Evolutionary conservation across 768 basidiomycete species (phyloP), one percentile per base, ranked within the genome.

Genomic region (Mycena amicta): DNA sequence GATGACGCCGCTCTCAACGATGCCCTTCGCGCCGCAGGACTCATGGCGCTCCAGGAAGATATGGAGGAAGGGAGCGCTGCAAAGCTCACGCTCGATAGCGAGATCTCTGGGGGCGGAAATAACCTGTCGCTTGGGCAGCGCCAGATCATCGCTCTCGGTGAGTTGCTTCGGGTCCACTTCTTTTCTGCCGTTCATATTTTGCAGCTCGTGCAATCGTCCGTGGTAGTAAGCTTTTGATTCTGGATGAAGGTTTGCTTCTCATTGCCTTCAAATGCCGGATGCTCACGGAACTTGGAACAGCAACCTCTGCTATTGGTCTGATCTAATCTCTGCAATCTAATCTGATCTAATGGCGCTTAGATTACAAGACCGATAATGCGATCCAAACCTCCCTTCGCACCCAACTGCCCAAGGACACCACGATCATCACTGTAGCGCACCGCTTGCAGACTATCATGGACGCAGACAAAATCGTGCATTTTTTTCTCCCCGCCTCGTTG

Each of bases 351-450:
- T n/a, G n/a, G n/a, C n/a, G n/a, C n/a, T n/a, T 37, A 63, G 67
- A 68, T 40, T 64, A 68, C 56, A 64, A 68, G 49, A 81, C 79
- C 3, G 79, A 81, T 64, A 56, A 68, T 2, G 64, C 75, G 26
- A 80, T 82, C 57, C 80, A 82, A 62, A 59, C 67, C 27, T 71
- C 75, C 2, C 74, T 81, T 53, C 66, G 78, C n/a, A 64, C 66
- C 31, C 70, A 72, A 52, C 62, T 74, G 16, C 73, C 75, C 2
- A 61, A 61, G 25, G 74, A 72, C 50, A 71, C 67, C 16, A 81
- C 80, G 0, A 5, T 53, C 26, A 16, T 59, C 46, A 53, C 47
- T 30, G 47, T 58, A 11, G 57, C 57, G 18, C 57, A 80, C 59
- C 69, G 79, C 0, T 53, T 73, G 23, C 68, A 68, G 20, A 73